Conservation (phyloP, 495 filamentous ascomycete genomes). For the Trichocladium uniseriatum region DNA sequence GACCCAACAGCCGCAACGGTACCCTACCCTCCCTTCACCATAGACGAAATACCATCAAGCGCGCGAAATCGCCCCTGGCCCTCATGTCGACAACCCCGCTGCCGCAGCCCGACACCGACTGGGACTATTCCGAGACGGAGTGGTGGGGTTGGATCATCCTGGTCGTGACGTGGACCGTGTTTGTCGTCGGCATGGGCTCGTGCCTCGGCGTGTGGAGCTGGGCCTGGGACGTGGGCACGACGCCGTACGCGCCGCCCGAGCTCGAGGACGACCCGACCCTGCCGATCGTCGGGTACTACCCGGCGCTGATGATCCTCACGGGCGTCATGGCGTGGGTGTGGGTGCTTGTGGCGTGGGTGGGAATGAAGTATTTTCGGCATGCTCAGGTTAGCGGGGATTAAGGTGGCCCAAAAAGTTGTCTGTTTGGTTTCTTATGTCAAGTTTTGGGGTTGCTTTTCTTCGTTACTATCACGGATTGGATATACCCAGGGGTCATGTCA, state of each 20-base stretch:
- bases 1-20: not conserved
- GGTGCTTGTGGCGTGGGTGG: conserved; percentile 93
- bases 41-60: conserved; percentile 42
- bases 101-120: conserved; percentile 42
- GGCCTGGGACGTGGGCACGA: conserved; percentile 99
- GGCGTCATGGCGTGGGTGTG: conserved; percentile 98
- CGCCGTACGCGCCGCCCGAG: conserved; percentile 85
- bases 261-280: conserved; percentile 86
- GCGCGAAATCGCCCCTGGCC: conserved; percentile 54
- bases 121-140: conserved; percentile 87
- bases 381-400: conserved; percentile 64
- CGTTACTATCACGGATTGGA: too few species aligned
- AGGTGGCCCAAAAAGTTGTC: too few species aligned
- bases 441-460: too few species aligned
- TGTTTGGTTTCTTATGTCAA: too few species aligned
- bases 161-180: conserved; percentile 82
- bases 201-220: conserved; percentile 98
- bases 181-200: conserved; percentile 90
- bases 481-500: not conserved
- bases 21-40: conserved; percentile 27
- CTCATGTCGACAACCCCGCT: conserved; percentile 31
- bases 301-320: conserved; percentile 83
- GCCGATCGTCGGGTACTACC: conserved; percentile 95
- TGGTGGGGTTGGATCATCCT: conserved; percentile 96
- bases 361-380: conserved; percentile 99